Percentiles rank a stretch among this genome's conserved stretches.
Evolutionary conservation across 176 grass and related monocot species (phyloP).

Genomic region (Oryza rufipogon): DNA sequence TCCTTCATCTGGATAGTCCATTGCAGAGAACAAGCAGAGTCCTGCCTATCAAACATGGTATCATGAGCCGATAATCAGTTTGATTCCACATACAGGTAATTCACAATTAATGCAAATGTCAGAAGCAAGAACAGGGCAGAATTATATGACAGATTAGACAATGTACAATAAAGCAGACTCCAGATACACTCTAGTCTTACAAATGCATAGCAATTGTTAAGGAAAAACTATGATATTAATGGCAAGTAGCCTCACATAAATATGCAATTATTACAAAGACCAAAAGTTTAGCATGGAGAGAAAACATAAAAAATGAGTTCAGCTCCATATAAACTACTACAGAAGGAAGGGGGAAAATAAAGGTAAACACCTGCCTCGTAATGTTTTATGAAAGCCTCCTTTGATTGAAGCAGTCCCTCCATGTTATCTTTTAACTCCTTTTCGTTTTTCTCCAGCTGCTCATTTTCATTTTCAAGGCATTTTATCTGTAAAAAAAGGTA

Average conservation of each 20-base stretch:
- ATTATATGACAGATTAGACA: background rate
- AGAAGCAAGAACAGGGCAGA: background rate
- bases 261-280: background rate
- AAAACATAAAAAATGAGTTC: slow-evolving; percentile 1
- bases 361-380: slow-evolving; percentile 59
- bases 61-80: slow-evolving; percentile 41
- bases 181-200: background rate
- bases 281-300: background rate
- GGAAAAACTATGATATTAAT: background rate
- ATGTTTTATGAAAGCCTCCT: slow-evolving; percentile 66
- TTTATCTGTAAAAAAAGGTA: slow-evolving; percentile 54
- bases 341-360: background rate
- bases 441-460: slow-evolving; percentile 64
- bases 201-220: background rate
- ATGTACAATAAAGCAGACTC: background rate
- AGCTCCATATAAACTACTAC: background rate
- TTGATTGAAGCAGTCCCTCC: slow-evolving; percentile 67
- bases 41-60: slow-evolving; percentile 60
- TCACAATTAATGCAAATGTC: background rate
- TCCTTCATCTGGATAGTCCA: slow-evolving; percentile 75
- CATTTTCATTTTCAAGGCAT: slow-evolving; percentile 77
- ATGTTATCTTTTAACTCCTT: slow-evolving; percentile 74
- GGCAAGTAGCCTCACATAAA: slow-evolving; percentile 7
- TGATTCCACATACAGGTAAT: slow-evolving; percentile 3
- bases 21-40: slow-evolving; percentile 80